Base-by-base conservation (phyloP, 2,329 filamentous ascomycete species). In the Apiospora saccharicola region DNA sequence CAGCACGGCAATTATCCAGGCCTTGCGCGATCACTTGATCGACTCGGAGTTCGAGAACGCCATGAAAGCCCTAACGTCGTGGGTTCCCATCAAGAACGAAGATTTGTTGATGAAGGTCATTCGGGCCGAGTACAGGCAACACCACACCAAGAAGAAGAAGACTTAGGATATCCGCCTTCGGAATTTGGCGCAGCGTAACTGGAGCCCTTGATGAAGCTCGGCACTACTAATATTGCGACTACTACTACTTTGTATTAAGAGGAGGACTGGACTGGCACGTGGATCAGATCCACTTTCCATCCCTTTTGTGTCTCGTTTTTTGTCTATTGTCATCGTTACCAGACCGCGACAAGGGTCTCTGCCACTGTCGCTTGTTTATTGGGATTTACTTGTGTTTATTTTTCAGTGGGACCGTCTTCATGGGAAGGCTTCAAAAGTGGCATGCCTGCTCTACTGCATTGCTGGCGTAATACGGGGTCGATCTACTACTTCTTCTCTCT, bases 1-100 rank as follows among this genome's bases (percentile, higher is more conserved):
- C 7, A 93, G 93, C 74, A 93, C 95, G 3, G 96, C 96, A 1
- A 87, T 99, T 41, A 95, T 98, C 68, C 94, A 98, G 80, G 95
- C 94, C 24, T 93, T 96, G 76, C 89, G 94, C 49, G 94, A 98
- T 74, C 94, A 97, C 70, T 87, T 99, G 44, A 86, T 98, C 7
- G 95, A 97, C 78, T 94, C 94, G 24, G 96, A 99, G 81, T 99
- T 98, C 82, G 96, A 99, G 81, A 97, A 97, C 79, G 93, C 93
- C 67, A 99, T 99, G 96, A 98, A 98, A 85, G 93, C 95, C 10
- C 86, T 99, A 74, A 98, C 96, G 43, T 95, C 93, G 72, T 98
- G 94, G 91, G 92, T 98, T 64, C 95, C 96, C 26, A 92, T 99
- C 81, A 94, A 94, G 82, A 96, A 99, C 78, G 94, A 98, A 79